Percentiles rank a stretch among this genome's conserved stretches.
Evolutionary conservation across 768 basidiomycete genomes (phyloP).

Genomic region (Boletus rufocinnamomeus): DNA sequence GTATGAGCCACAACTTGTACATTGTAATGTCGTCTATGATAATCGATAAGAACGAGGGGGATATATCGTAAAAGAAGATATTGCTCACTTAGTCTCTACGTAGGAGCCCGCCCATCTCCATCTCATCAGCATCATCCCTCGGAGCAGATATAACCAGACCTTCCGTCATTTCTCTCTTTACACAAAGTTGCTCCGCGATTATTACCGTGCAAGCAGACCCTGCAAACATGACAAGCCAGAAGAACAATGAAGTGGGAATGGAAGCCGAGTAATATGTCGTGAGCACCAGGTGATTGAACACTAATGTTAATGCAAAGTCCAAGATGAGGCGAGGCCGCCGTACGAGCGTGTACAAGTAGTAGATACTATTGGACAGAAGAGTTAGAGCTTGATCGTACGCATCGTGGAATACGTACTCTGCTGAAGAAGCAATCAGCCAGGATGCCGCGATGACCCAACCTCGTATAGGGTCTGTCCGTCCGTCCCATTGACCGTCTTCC

Average conservation of each 20-base stretch:
- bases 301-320: conserved; percentile 89
- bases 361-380: conserved; percentile 46
- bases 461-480: conserved; percentile 71
- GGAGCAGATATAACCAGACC: conserved; percentile 60
- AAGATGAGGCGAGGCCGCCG: conserved; percentile 92
- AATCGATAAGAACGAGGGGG: conserved; percentile 4
- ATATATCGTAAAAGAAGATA: conserved; percentile 16
- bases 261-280: conserved; percentile 77
- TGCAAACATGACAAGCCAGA: conserved; percentile 79
- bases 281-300: conserved; percentile 89
- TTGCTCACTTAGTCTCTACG: conserved; percentile 60
- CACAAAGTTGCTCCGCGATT: conserved; percentile 88
- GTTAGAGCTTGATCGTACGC: conserved; percentile 9
- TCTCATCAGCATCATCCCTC: conserved; percentile 50
- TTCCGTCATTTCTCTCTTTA: conserved; percentile 86
- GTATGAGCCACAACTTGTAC: conserved; percentile 21
- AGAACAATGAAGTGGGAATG: conserved; percentile 88
- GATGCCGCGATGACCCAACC: conserved; percentile 90
- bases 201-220: conserved; percentile 76
- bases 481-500: conserved; percentile 57
- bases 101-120: conserved; percentile 54
- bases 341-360: conserved; percentile 84
- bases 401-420: conserved; percentile 68
- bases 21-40: conserved; percentile 22
- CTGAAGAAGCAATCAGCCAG: conserved; percentile 81